Percentiles rank a stretch among this genome's conserved stretches.
These are phyloP conservation scores for Eutrema salsugineum DNA, from an alignment of 441 rosid species.

Conservation along the genomic window DNA sequence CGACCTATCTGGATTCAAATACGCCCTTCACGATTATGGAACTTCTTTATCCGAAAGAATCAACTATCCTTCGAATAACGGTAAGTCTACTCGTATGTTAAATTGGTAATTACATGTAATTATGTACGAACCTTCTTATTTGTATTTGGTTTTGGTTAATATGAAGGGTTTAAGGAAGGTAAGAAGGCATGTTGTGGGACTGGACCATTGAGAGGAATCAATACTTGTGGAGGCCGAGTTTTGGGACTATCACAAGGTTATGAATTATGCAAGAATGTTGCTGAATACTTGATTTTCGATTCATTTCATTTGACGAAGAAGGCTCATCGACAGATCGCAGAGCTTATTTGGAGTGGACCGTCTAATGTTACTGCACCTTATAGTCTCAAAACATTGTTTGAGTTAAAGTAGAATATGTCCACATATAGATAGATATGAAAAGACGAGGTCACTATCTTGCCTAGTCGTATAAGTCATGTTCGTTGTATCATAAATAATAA, in stretches of 20 bases:
- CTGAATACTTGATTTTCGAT: constrained; percentile 34
- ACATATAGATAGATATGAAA: not conserved
- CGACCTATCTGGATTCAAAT: constrained; percentile 26
- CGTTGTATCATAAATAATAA: not conserved
- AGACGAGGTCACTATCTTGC: not conserved
- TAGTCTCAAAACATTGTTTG: constrained; percentile 28
- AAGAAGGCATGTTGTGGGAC: constrained; percentile 26
- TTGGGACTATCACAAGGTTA: constrained; percentile 9
- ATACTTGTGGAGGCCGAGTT: constrained; percentile 22
- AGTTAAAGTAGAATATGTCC: not conserved
- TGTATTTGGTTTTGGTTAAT: too few species aligned
- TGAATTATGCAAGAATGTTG: constrained; percentile 24
- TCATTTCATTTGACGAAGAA: constrained; percentile 28
- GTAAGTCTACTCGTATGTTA: not conserved
- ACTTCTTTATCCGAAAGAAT: not conserved
- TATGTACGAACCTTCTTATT: too few species aligned
- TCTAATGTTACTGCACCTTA: constrained; percentile 27
- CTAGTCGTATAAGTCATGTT: not conserved
- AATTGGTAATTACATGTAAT: too few species aligned
- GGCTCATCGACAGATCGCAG: constrained; percentile 27
- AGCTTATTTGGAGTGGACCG: constrained; percentile 32
- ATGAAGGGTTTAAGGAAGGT: constrained; percentile 36
- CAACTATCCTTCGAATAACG: constrained; percentile 31
- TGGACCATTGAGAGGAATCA: constrained; percentile 20
- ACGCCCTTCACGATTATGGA: constrained; percentile 31